phyloP scores from a whole-genome alignment of 1,284 basidiomycete genomes.

The Lentinus polychrous region DNA sequence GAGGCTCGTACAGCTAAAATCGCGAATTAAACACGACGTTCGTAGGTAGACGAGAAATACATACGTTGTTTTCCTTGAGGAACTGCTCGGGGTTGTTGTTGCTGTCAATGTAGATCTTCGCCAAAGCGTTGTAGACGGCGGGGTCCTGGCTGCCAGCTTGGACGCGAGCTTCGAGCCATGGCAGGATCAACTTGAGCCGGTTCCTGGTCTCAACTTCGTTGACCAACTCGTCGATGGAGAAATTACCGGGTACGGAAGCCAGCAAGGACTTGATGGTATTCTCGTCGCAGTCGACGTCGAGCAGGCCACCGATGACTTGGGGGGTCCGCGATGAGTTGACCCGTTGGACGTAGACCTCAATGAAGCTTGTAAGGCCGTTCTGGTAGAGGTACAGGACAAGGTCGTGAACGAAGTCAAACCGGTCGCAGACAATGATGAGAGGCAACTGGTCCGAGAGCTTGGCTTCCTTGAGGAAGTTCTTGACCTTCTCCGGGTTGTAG shows the following conservation, averaged over 20 bases:
- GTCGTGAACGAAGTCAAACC: slow-evolving; percentile 99
- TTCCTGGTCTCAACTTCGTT: slow-evolving; percentile 97
- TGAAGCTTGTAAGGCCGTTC: slow-evolving; percentile 94
- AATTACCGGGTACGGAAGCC: slow-evolving; percentile 91
- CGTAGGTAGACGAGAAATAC: not conserved
- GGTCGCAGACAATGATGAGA: slow-evolving; percentile 99
- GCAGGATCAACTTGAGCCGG: slow-evolving; percentile 92
- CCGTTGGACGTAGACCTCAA: slow-evolving; percentile 98
- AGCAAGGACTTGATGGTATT: slow-evolving; percentile 91
- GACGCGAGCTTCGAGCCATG: slow-evolving; percentile 93
- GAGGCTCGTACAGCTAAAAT: slow-evolving; percentile 86
- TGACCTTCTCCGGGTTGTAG: slow-evolving; percentile 99
- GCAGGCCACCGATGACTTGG: slow-evolving; percentile 95
- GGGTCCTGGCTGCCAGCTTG: slow-evolving; percentile 90
- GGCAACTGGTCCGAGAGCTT: slow-evolving; percentile 96
- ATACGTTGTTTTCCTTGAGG: slow-evolving; percentile 96
- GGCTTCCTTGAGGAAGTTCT: slow-evolving; percentile 99
- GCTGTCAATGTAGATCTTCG: slow-evolving; percentile 98
- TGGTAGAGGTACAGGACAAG: slow-evolving; percentile 98
- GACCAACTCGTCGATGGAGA: slow-evolving; percentile 97
- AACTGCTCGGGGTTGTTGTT: slow-evolving; percentile 98
- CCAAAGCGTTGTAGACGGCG: slow-evolving; percentile 93
- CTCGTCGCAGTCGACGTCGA: slow-evolving; percentile 99
- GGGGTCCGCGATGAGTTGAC: slow-evolving; percentile 97
- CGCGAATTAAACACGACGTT: slow-evolving; percentile 5